These are phyloP conservation scores for Acer yangbiense DNA, from an alignment of 345 rosid genomes.

Conservation along the genomic window DNA sequence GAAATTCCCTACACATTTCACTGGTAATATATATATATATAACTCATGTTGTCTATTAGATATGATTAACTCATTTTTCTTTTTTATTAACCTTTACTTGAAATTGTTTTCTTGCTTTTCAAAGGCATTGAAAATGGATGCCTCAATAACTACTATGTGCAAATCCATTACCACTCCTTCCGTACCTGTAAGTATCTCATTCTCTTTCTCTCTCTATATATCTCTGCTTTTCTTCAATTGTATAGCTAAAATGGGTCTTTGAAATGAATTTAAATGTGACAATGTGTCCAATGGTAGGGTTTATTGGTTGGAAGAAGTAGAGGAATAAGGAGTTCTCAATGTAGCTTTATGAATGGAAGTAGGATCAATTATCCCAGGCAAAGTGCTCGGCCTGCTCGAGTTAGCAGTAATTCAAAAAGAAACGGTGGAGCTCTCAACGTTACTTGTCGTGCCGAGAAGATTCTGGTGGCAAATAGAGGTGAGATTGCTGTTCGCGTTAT, in stretches of 20 bases:
- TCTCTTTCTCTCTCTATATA: not conserved
- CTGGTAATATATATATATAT: not conserved
- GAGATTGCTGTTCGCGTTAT: constrained; percentile 97
- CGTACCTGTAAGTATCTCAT: constrained; percentile 54
- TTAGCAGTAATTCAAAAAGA: constrained; percentile 37
- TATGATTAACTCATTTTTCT: not conserved
- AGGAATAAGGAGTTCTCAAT: constrained; percentile 59
- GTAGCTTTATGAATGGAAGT: constrained; percentile 60
- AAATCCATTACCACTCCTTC: constrained; percentile 60
- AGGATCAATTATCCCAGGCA: constrained; percentile 57
- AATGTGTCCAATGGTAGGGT: constrained; percentile 38
- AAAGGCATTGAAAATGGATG: constrained; percentile 53
- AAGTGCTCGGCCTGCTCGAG: constrained; percentile 36
- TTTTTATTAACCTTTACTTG: not conserved
- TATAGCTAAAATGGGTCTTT: too few species aligned
- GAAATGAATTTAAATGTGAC: too few species aligned
- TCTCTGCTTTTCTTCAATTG: not conserved
- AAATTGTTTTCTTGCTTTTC: not conserved
- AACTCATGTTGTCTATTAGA: not conserved
- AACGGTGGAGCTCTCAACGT: constrained; percentile 56
- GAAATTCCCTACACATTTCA: not conserved
- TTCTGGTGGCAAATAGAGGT: constrained; percentile 92
- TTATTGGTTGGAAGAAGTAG: constrained; percentile 45
- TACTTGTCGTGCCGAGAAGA: constrained; percentile 71
- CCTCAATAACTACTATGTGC: constrained; percentile 61